Evolutionary conservation across 129 eudicot species (phyloP).

Genomic region (Centella asiatica): DNA sequence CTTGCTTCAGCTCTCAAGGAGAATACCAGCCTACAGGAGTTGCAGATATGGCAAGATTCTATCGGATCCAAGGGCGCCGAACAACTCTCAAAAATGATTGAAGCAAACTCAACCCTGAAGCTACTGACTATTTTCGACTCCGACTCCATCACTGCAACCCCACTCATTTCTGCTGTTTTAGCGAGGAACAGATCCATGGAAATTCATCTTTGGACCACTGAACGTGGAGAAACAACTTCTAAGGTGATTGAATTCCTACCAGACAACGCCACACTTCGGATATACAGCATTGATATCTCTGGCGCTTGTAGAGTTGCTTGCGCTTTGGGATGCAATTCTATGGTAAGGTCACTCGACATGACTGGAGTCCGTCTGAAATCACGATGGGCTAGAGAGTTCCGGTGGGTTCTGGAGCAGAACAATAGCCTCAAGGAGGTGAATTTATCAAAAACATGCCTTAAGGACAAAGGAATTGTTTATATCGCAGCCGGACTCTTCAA

Average conservation of each 20-base stretch:
- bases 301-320: constrained; percentile 67
- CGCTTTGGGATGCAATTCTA: constrained; percentile 72
- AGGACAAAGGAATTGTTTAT: constrained; percentile 79
- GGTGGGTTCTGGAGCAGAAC: constrained; percentile 85
- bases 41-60: constrained; percentile 85
- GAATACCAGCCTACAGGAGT: constrained; percentile 58
- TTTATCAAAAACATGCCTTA: constrained; percentile 54
- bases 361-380: constrained; percentile 68
- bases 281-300: constrained; percentile 43
- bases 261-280: constrained; percentile 49
- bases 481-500: constrained; percentile 87
- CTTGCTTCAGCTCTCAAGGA: constrained; percentile 63
- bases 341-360: constrained; percentile 64
- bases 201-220: constrained; percentile 72
- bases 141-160: constrained; percentile 53
- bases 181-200: constrained; percentile 81
- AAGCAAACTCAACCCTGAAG: constrained; percentile 61
- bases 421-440: constrained; percentile 58
- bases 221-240: constrained; percentile 25
- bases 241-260: constrained; percentile 79
- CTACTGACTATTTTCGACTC: constrained; percentile 67
- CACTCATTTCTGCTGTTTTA: constrained; percentile 71
- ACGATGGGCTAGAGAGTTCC: constrained; percentile 80
- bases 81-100: constrained; percentile 81
- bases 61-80: constrained; percentile 89